Percentiles rank a stretch among this genome's conserved stretches.
Evolutionary conservation across 2,329 filamentous ascomycete genomes (phyloP).

Genomic region (Colletotrichum nymphaeae): DNA sequence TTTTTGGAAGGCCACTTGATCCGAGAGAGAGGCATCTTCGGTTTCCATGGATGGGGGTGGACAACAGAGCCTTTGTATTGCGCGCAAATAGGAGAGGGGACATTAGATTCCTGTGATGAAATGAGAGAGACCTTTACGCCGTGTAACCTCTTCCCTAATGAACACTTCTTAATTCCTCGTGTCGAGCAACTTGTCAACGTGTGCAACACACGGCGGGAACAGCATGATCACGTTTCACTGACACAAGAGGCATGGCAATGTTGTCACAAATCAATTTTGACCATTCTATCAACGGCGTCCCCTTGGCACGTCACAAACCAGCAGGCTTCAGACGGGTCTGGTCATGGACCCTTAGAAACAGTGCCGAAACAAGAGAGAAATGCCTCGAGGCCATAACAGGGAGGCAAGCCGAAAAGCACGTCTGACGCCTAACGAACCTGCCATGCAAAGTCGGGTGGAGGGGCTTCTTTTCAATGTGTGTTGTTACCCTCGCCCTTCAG

Average conservation of each 20-base stretch:
- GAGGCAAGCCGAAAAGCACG: constrained; percentile 27
- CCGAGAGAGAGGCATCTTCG: not conserved
- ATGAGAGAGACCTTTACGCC: constrained; percentile 23
- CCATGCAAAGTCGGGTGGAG: constrained; percentile 34
- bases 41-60: not conserved
- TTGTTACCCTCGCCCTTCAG: constrained; percentile 14
- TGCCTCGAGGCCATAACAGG: constrained; percentile 28
- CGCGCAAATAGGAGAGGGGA: constrained; percentile 20
- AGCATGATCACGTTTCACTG: not conserved
- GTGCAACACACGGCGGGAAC: not conserved
- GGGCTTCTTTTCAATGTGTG: constrained; percentile 5
- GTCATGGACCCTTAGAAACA: constrained; percentile 13
- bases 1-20: not conserved
- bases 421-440: constrained; percentile 37
- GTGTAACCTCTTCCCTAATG: too few relatives aligned
- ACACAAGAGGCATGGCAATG: too few relatives aligned
- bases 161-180: not conserved
- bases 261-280: constrained; percentile 25
- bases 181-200: not conserved
- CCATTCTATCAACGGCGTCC: constrained; percentile 26
- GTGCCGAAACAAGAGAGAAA: constrained; percentile 23
- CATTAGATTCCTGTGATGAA: constrained; percentile 21
- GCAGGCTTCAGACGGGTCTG: constrained; percentile 1
- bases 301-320: not conserved
- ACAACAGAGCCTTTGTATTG: constrained; percentile 12